These are phyloP conservation scores for Ogataea populi-albae DNA, from an alignment of 805 yeast genomes.

Conservation along the genomic window DNA sequence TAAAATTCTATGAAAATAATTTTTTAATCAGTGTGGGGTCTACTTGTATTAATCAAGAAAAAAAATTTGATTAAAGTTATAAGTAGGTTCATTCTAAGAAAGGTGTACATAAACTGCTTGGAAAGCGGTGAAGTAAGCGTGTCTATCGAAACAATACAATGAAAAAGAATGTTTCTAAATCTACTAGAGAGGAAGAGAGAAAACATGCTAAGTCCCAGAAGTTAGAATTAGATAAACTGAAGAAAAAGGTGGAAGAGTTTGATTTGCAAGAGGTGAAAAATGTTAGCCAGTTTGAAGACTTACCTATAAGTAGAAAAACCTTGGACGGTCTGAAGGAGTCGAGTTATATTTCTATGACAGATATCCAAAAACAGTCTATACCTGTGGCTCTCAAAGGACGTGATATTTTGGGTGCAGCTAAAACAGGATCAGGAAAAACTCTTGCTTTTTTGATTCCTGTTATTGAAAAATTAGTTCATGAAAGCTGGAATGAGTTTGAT, in stretches of 20 bases:
- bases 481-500: conserved; percentile 76
- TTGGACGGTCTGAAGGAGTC: conserved; percentile 71
- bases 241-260: conserved; percentile 49
- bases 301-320: conserved; percentile 70
- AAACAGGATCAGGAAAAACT: conserved; percentile 90
- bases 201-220: conserved; percentile 29
- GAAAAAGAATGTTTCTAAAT: conserved; percentile 22
- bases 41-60: no score
- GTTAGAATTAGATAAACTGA: conserved; percentile 41
- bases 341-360: conserved; percentile 79
- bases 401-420: conserved; percentile 85
- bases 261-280: conserved; percentile 39
- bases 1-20: no score
- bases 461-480: conserved; percentile 63
- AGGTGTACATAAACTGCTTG: background rate
- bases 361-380: conserved; percentile 78
- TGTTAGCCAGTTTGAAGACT: conserved; percentile 60
- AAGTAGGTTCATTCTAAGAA: conserved; percentile 4
- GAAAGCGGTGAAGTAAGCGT: conserved; percentile 31
- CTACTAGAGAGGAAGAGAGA: conserved; percentile 28
- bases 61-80: no score
- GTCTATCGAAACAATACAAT: no score
- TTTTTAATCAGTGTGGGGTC: no score
- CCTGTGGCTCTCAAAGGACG: conserved; percentile 71
- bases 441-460: conserved; percentile 82